Base-by-base conservation (phyloP, 352 stramenopile genomes). In the Pythium dissotocum region DNA sequence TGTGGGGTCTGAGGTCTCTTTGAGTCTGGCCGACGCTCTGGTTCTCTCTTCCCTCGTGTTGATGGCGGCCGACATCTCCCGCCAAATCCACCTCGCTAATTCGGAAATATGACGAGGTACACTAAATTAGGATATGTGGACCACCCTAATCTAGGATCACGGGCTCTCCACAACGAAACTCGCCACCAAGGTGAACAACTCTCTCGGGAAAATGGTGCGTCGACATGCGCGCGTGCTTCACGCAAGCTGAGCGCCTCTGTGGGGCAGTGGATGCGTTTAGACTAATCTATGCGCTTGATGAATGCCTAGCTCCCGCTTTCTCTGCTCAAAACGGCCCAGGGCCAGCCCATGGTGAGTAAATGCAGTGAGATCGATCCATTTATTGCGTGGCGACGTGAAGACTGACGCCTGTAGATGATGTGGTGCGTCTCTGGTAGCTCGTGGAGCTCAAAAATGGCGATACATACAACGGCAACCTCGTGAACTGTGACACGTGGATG, bases 381-480 rank as follows among this genome's bases (percentile, higher is more conserved):
- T 10, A 40, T 40, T 40, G 35, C 35, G 35, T 10, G 9, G 21
- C 13, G 38, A 46, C 38, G 13, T 18, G 38, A 14, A 18, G 38
- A 46, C 46, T 53, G 46, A 53, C n/a, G 18, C 21, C 6, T 12
- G 46, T 12, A 8, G 14, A 24, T 24, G 7, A 0, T 53, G 46
- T 53, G 21, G 21, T 24, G 21, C 21, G 21, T 24, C 21, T 53
- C 4, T 53, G 18, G 46, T 63, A 94, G 87, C 83, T 99, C 55
- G 94, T 99, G 53, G 97, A 99, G 88, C 88, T 99, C 21, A 99
- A 99, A 85, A 99, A 98, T 70, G 98, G 98, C 54, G 97, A 99
- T 67, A 99, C 94, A 56, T 99, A 99, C 90, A 99, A 99, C 73
- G 97, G 98, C 30, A 89, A 97, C 58, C 84, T 99, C 44, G 92